Evolutionary conservation across 106 monocot species (phyloP), one percentile per base, ranked within the genome.

Genomic region (Dioscorea zingiberensis): DNA sequence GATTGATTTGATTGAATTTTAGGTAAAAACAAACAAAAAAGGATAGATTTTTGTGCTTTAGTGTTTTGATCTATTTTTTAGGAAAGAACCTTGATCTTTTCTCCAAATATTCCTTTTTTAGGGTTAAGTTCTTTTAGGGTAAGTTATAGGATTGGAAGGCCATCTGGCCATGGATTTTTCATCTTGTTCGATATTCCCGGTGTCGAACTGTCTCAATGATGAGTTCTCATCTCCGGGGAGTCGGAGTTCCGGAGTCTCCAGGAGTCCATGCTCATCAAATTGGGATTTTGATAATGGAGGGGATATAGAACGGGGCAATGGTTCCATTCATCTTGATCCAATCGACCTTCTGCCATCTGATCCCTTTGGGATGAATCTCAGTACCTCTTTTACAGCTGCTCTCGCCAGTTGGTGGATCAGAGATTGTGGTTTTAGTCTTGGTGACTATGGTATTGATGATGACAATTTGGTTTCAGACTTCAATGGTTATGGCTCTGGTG

Each of bases 321-420:
- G 32, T 17, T 59, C 29, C 25, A 55, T 46, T 46, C 64, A 55
- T 14, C 32, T 38, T 44, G 81, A 81, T 63, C 65, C 78, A 0
- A 59, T 64, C 8, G 77, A 83, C 28, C 61, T 79, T 27, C 69
- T 90, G 19, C 89, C 85, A 1, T 58, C 63, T 8, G 89, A 90
- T 76, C 89, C 85, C 14, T 85, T 90, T 61, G 89, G 71, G 45
- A 90, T 90, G 89, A 70, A 80, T 45, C 66, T 82, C 21, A 54
- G 62, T 21, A 69, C 70, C 51, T 13, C 18, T 51, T 51, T 51
- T 13, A 66, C 75, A 2, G 77, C 77, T n/a, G 73, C 69, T 13
- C 75, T 91, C 47, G 80, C 73, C n/a, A 60, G 72, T 2, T 88
- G 74, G 77, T 88, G 74, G 77, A 77, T 83, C 27, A 71, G 58